Conservation (phyloP, 495 filamentous ascomycete genomes). For the Pyronema omphalodes region DNA sequence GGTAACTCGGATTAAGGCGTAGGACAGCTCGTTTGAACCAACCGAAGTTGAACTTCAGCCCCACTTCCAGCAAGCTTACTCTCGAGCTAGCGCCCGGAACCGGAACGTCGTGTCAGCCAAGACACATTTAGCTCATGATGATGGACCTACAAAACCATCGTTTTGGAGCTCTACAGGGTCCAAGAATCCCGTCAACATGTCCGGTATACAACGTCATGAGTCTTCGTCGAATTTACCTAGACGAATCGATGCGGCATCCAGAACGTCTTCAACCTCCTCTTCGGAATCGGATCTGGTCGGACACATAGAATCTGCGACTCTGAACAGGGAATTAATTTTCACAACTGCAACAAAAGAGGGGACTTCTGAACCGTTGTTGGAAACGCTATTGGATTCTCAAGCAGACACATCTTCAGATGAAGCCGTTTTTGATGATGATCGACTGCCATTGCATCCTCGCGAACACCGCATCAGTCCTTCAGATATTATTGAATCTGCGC, state of each 20-base stretch:
- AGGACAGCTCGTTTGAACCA: too few relatives aligned
- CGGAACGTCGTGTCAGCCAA: too few relatives aligned
- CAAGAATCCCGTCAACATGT: too few relatives aligned
- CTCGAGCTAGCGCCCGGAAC: too few relatives aligned
- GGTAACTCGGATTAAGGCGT: too few relatives aligned
- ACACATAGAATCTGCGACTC: not conserved
- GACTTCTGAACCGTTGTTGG: not conserved
- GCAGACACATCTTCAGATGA: not conserved
- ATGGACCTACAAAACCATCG: too few relatives aligned
- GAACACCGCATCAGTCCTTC: not conserved
- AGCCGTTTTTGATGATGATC: not conserved
- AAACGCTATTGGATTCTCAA: not conserved
- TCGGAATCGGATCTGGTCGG: constrained; percentile 1
- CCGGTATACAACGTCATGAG: too few relatives aligned
- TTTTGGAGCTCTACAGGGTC: too few relatives aligned
- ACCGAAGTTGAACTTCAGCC: too few relatives aligned
- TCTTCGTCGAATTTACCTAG: too few relatives aligned
- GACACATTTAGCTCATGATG: too few relatives aligned
- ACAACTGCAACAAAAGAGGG: not conserved
- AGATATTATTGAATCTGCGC: not conserved
- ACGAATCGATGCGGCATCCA: not conserved
- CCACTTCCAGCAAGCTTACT: too few relatives aligned
- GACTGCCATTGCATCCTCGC: not conserved
- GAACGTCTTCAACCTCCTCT: not conserved
- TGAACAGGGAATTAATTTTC: not conserved